A percentile compares a stretch with the other conserved stretches of the same genome.
Conservation (phyloP, 257 asterid genomes). For the Gynochthodes officinalis region DNA sequence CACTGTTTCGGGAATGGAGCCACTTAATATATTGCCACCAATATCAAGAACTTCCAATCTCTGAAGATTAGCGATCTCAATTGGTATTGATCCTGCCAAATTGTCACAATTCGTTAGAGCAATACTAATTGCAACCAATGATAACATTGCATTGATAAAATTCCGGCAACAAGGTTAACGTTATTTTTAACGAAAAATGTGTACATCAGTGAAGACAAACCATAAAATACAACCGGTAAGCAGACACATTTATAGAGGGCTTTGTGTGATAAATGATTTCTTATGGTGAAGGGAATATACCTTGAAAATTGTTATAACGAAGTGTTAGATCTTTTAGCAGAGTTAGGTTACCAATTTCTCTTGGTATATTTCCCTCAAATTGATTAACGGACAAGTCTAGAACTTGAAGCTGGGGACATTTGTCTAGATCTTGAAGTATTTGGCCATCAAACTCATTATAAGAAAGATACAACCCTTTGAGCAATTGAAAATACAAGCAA, state of each 20-base stretch:
- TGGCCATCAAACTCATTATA: slow-evolving; percentile 8
- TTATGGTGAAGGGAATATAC: neutral
- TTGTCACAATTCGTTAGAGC: no score
- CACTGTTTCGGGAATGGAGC: slow-evolving; percentile 24
- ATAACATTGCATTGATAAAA: no score
- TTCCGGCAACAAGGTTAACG: no score
- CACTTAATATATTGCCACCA: neutral
- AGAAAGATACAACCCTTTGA: slow-evolving; percentile 11
- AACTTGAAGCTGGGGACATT: slow-evolving; percentile 14
- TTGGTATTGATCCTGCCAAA: slow-evolving; percentile 26
- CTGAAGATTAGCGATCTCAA: slow-evolving; percentile 27
- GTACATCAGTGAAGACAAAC: no score
- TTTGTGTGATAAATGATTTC: no score
- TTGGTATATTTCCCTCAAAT: slow-evolving; percentile 27
- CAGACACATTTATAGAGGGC: no score
- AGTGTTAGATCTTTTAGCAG: slow-evolving; percentile 11
- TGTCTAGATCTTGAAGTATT: slow-evolving; percentile 20
- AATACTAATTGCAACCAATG: neutral
- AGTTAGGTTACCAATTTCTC: slow-evolving; percentile 30
- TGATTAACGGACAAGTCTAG: slow-evolving; percentile 19
- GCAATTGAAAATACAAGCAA: slow-evolving; percentile 11
- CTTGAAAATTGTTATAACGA: slow-evolving; percentile 21
- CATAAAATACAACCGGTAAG: no score
- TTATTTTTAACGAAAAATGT: no score
- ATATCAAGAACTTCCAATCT: slow-evolving; percentile 15